Percentiles rank a stretch among this genome's conserved stretches.
Conservation (phyloP, 495 filamentous ascomycete species). For the Annulohypoxylon nitens region DNA sequence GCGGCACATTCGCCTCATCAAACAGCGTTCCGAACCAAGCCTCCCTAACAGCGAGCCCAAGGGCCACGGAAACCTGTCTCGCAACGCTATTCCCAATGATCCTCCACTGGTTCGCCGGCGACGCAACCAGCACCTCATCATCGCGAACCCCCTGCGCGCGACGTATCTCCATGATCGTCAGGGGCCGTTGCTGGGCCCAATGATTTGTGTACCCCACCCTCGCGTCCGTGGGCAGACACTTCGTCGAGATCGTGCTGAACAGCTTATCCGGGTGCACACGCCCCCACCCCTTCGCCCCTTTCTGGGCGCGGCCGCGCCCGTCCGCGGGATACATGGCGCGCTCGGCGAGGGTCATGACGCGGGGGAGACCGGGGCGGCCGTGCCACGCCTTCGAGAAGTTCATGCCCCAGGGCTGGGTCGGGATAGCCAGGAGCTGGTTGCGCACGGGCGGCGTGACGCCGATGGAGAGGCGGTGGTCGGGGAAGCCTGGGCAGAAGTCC, state of each 20-base stretch:
- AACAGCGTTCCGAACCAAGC: conserved; percentile 62
- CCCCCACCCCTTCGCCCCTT: conserved; percentile 59
- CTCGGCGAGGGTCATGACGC: conserved; percentile 56
- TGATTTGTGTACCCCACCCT: conserved; percentile 66
- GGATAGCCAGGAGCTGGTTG: conserved; percentile 56
- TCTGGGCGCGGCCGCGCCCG: conserved; percentile 17
- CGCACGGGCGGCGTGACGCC: conserved; percentile 50
- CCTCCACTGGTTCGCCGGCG: conserved; percentile 64
- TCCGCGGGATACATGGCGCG: conserved; percentile 50
- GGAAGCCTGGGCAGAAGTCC: conserved; percentile 67
- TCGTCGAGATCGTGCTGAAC: conserved; percentile 70
- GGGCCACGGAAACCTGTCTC: conserved; percentile 70
- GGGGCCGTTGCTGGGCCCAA: conserved; percentile 68
- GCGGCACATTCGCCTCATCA: conserved; percentile 38
- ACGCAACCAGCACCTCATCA: conserved; percentile 74
- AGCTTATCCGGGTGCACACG: conserved; percentile 65
- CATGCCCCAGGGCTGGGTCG: conserved; percentile 60
- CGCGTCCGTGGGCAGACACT: conserved; percentile 58
- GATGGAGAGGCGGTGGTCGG: conserved; percentile 70
- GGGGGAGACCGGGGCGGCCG: conserved; percentile 45
- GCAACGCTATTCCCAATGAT: conserved; percentile 80
- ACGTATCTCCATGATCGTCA: conserved; percentile 72
- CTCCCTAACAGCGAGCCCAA: conserved; percentile 71
- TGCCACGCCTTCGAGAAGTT: conserved; percentile 61
- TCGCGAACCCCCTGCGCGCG: conserved; percentile 77